A percentile compares a stretch with the other conserved stretches of the same genome.
phyloP scores from a whole-genome alignment of 352 stramenopile species.

The Globisporangium polare region DNA sequence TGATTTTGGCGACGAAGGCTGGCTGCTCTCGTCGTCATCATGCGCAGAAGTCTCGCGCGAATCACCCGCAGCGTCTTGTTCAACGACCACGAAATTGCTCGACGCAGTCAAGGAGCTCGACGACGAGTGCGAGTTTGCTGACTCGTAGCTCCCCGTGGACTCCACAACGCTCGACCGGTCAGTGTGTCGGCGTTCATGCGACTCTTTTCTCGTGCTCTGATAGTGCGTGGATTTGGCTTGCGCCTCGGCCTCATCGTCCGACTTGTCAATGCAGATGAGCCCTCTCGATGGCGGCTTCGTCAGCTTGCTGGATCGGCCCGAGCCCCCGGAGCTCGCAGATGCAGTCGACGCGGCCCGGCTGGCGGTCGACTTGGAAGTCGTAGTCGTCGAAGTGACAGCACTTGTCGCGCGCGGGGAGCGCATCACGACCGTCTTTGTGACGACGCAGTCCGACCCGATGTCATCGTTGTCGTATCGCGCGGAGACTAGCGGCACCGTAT shows the following conservation, averaged over 20 bases:
- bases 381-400: neutral
- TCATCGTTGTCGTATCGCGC: constrained; percentile 34
- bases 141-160: constrained; percentile 1
- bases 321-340: constrained; percentile 1
- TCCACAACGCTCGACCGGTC: constrained; percentile 12
- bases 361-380: neutral
- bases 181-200: neutral
- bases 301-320: neutral
- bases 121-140: neutral
- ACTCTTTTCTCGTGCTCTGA: constrained; percentile 1
- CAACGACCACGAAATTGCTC: constrained; percentile 7
- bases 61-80: neutral
- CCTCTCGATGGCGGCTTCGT: constrained; percentile 14
- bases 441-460: constrained; percentile 24
- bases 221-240: neutral
- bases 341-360: constrained; percentile 4
- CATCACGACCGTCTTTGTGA: constrained; percentile 60
- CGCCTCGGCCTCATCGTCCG: constrained; percentile 10
- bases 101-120: neutral
- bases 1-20: constrained; percentile 23
- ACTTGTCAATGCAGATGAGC: constrained; percentile 16
- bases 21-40: neutral
- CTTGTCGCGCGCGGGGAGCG: constrained; percentile 26
- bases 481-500: constrained; percentile 55
- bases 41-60: neutral